Evolutionary conservation across 1,139 yeast genomes (phyloP), one percentile per base, ranked within the genome.

Genomic region (Geotrichum klebahnii): DNA sequence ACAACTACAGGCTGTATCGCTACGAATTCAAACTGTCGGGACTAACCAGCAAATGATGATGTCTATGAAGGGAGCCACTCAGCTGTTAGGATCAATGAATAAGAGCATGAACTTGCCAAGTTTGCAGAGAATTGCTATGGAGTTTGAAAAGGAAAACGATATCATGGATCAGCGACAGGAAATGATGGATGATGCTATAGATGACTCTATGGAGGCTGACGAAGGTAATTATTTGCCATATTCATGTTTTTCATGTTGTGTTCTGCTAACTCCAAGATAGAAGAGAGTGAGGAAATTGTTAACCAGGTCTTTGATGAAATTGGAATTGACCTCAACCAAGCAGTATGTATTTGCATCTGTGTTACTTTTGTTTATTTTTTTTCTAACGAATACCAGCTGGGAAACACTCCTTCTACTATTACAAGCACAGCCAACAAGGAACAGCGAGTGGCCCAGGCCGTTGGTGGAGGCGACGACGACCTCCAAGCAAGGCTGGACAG

Each of bases 111-210:
- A 92, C 63, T 70, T 92, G 57, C 97, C 96, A 1, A 95, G 88
- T 58, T 72, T 92, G 56, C 84, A 88, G 52, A 77, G 84, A 57
- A 92, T 94, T 35, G 90, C 97, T 1, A 92, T 88, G 82, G 97
- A 94, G 62, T 92, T 92, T 68, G 96, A 94, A 61, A 81, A 80
- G 62, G 96, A 92, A 65, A 88, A 86, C 67, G 98, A 92, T 65
- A 73, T 94, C 64, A 92, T 92, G 97, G 97, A 92, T 67, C 98
- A 92, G 70, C 84, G 96, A 62, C 97, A 92, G 67, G 99, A 94
- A 64, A 88, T 92, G 79, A 94, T 92, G 87, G 98, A 92, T 66
- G 98, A 92, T 64, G 95, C 96, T 12, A 84, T 94, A 60, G 98
- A 92, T 65, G 97, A 90, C 65, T 84, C 92, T 24, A 87, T 90